Percentiles rank a stretch among this genome's conserved stretches.
These are phyloP conservation scores for Teratosphaeria zuluensis DNA, from an alignment of 2,329 filamentous ascomycete species.

Conservation along the genomic window DNA sequence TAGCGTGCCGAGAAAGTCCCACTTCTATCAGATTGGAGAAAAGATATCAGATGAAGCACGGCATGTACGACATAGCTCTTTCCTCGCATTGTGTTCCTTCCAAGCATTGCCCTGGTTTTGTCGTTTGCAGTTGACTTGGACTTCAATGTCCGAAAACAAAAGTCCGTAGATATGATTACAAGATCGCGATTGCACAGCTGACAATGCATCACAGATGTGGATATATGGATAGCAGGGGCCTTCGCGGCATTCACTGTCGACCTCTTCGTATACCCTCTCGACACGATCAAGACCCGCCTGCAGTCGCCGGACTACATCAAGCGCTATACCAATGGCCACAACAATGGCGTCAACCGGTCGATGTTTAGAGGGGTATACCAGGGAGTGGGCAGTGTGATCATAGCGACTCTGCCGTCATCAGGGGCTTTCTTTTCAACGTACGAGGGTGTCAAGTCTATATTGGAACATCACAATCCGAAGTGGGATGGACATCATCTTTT, in stretches of 20 bases:
- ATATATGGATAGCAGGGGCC: conserved; percentile 53
- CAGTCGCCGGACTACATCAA: conserved; percentile 68
- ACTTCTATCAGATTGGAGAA: too few species aligned
- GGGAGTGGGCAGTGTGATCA: conserved; percentile 72
- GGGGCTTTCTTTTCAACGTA: conserved; percentile 82
- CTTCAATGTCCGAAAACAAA: conserved; percentile 19
- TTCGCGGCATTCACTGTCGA: conserved; percentile 80
- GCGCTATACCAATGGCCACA: conserved; percentile 51
- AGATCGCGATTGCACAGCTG: not conserved
- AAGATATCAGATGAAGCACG: too few species aligned
- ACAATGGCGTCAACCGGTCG: conserved; percentile 44
- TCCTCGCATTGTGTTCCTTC: not conserved
- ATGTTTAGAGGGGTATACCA: conserved; percentile 73
- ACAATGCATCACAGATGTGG: conserved; percentile 7
- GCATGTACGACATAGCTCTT: too few species aligned
- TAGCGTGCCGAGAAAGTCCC: too few species aligned
- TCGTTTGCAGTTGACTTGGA: not conserved
- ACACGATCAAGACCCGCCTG: conserved; percentile 79
- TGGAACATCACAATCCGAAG: conserved; percentile 44
- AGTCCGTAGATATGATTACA: not conserved
- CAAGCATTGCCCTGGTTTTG: not conserved
- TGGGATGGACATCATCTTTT: conserved; percentile 34
- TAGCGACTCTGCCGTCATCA: conserved; percentile 82
- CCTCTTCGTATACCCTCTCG: conserved; percentile 74
- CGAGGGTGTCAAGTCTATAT: conserved; percentile 60